phyloP scores from a whole-genome alignment of 108 stramenopile species.

The Cyclotella choctawhatcheeana region DNA sequence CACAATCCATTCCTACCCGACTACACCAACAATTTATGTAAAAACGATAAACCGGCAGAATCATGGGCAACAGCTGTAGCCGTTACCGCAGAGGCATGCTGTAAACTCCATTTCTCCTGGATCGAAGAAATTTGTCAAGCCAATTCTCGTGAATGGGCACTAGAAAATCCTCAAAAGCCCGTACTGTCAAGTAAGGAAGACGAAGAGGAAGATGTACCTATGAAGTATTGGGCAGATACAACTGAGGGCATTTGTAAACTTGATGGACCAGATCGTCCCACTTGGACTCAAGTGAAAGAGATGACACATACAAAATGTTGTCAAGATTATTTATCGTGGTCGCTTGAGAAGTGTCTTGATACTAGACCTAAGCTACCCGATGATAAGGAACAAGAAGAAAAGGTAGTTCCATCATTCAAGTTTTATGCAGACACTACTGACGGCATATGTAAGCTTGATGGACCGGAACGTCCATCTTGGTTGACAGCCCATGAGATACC shows the following conservation, averaged over 20 bases:
- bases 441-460: slow-evolving; percentile 19
- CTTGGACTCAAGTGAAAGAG: neutral
- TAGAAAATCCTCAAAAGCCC: neutral
- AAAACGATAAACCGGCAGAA: slow-evolving; percentile 25
- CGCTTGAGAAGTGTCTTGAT: too few species aligned
- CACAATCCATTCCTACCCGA: slow-evolving; percentile 34
- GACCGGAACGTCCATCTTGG: slow-evolving; percentile 17
- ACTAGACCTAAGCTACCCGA: too few species aligned
- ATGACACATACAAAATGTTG: neutral
- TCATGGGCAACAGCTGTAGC: slow-evolving; percentile 14
- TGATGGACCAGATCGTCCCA: neutral
- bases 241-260: slow-evolving; percentile 12
- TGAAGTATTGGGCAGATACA: slow-evolving; percentile 12
- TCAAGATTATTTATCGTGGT: neutral
- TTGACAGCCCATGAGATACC: neutral
- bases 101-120: slow-evolving; percentile 2
- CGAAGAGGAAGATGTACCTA: neutral
- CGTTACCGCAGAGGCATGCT: neutral
- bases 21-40: slow-evolving; percentile 24
- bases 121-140: neutral
- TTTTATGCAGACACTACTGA: slow-evolving; percentile 10
- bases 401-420: neutral
- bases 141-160: neutral
- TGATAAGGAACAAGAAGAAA: neutral
- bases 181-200: neutral